Evolutionary conservation across 441 rosid species (phyloP), one percentile per base, ranked within the genome.

Genomic region (Iberis amara): DNA sequence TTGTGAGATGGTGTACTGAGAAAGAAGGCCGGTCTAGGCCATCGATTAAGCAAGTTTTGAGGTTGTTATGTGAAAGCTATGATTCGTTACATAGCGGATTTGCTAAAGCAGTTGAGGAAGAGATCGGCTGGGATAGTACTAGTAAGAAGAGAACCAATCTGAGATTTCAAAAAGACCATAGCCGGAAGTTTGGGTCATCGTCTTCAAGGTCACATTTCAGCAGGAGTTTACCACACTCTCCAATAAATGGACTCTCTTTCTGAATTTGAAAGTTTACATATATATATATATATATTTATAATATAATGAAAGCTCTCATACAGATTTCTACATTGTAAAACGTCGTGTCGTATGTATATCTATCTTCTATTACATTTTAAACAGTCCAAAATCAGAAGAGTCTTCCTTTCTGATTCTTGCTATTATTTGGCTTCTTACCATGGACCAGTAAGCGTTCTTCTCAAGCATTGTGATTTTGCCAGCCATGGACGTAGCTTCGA

Each of bases 1-100:
- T 86, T 26, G 85, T 89, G 59, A 79, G 74, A 66, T 74, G 83
- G 95, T 89, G 99, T 78, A 92, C 94, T 1, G 89, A 84, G 71
- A 82, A 65, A 69, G 90, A 89, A 82, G 82, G 88, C 11, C 64
- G 60, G 52, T 80, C 82, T 23, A 79, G 99, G 77, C 97, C 97
- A 62, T 84, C 99, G 0, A 83, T 92, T 43, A 92, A 89, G 61
- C 89, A 86, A 54, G 86, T 92, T 12, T 79, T 89, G 26, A 68
- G 89, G 65, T 72, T 79, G 42, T 73, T 89, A 68, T 84, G 91
- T 12, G 96, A 92, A 72, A 82, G 95, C 62, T 72, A 77, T 11
- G 99, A 92, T 59, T 88, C 80, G 0, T 68, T 84, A 70, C 85
- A 86, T 39, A 76, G 86, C 8, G 79, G 88, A 53, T 79, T 89